phyloP scores from a whole-genome alignment of 805 yeast genomes.

The Teunomyces lycoperdinae region DNA sequence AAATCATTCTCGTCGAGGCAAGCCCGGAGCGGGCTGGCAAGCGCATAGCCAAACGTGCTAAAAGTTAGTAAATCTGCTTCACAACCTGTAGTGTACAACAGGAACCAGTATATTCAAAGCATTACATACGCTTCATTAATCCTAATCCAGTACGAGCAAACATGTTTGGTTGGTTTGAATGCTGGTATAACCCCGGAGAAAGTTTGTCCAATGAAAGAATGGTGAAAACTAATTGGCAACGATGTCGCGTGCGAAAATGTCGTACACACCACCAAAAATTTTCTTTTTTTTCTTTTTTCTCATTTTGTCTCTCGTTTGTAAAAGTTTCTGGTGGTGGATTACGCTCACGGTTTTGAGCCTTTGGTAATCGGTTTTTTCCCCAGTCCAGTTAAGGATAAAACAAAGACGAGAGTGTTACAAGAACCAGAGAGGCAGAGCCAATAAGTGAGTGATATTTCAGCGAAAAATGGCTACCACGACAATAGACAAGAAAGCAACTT shows the following conservation, averaged over 20 bases:
- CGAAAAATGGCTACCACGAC: neutral
- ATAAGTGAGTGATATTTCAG: too few relatives aligned
- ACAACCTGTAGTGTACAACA: too few relatives aligned
- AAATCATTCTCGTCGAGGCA: conserved; percentile 10
- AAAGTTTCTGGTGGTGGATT: too few relatives aligned
- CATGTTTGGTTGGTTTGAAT: conserved; percentile 18
- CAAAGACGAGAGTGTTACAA: neutral
- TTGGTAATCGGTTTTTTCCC: neutral
- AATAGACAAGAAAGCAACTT: neutral
- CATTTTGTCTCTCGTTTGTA: too few relatives aligned
- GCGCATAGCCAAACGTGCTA: conserved; percentile 10
- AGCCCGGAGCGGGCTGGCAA: conserved; percentile 7
- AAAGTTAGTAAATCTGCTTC: conserved; percentile 11
- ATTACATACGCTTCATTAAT: conserved; percentile 22
- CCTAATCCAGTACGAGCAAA: conserved; percentile 34
- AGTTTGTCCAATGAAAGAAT: conserved; percentile 8
- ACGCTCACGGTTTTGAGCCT: neutral
- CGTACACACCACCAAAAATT: neutral
- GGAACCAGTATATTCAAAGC: too few relatives aligned
- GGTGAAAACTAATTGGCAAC: conserved; percentile 6
- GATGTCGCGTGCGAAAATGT: conserved; percentile 6
- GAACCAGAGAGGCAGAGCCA: neutral
- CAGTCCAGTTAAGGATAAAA: neutral
- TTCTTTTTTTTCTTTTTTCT: too few relatives aligned
- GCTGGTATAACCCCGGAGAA: conserved; percentile 7